phyloP scores from a whole-genome alignment of 768 basidiomycete species.

The Boletus edulis region DNA sequence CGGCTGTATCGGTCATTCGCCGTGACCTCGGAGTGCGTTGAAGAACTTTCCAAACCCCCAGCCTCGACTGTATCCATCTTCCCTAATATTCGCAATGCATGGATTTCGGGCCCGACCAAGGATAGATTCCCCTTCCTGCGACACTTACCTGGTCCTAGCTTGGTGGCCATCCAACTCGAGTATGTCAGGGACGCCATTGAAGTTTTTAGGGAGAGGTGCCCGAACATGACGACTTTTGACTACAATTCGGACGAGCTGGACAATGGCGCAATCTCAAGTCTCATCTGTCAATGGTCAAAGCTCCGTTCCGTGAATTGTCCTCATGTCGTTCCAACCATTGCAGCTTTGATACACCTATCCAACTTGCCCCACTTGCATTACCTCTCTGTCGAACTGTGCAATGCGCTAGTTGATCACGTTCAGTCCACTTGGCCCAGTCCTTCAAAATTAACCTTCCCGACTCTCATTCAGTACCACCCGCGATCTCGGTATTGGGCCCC shows the following conservation, averaged over 20 bases:
- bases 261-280: not conserved
- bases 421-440: not conserved
- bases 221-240: not conserved
- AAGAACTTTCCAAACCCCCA: not conserved
- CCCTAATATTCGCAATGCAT: not conserved
- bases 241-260: not conserved
- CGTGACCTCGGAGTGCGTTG: too few species aligned
- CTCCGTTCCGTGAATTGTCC: not conserved
- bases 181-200: not conserved
- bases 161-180: not conserved
- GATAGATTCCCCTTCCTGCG: not conserved
- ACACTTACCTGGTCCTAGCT: not conserved
- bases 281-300: not conserved
- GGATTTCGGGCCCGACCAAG: accelerated
- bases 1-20: not conserved
- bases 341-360: not conserved
- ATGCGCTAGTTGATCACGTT: not conserved
- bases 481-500: not conserved
- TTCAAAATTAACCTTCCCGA: not conserved
- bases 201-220: not conserved
- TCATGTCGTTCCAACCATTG: not conserved
- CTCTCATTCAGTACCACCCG: too few species aligned
- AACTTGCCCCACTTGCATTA: not conserved
- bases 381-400: not conserved
- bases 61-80: not conserved